These are phyloP conservation scores for Aciculosporium take DNA, from an alignment of 2,329 filamentous ascomycete species.

Conservation along the genomic window DNA sequence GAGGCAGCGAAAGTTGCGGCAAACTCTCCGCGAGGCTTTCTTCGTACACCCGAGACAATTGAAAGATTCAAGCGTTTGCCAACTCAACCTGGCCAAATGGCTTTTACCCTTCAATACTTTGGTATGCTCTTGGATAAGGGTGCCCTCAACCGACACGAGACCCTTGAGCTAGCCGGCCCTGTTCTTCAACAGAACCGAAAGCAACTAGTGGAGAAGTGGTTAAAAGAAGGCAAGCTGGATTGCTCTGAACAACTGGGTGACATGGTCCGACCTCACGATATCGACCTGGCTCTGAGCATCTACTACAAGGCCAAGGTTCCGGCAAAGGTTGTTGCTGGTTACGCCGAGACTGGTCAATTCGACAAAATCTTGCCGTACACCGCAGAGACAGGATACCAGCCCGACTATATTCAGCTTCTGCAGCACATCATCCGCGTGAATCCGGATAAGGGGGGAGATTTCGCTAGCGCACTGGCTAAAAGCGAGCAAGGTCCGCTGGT, in stretches of 20 bases:
- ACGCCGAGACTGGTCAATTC: slow-evolving; percentile 91
- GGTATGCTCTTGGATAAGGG: slow-evolving; percentile 96
- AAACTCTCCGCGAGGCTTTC: slow-evolving; percentile 88
- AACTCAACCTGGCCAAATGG: slow-evolving; percentile 71
- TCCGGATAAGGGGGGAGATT: slow-evolving; percentile 87
- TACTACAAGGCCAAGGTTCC: slow-evolving; percentile 84
- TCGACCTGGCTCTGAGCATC: slow-evolving; percentile 73
- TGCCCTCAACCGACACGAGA: slow-evolving; percentile 81
- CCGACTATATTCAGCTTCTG: slow-evolving; percentile 86
- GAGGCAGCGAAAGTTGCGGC: slow-evolving; percentile 93
- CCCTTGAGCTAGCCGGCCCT: slow-evolving; percentile 80
- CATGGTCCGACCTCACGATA: slow-evolving; percentile 76
- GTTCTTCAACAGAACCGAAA: slow-evolving; percentile 90
- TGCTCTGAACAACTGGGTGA: slow-evolving; percentile 95
- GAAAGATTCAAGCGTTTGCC: slow-evolving; percentile 87
- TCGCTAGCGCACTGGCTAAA: slow-evolving; percentile 83
- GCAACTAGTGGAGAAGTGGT: slow-evolving; percentile 94
- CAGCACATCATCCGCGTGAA: slow-evolving; percentile 87
- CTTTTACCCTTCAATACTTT: slow-evolving; percentile 92
- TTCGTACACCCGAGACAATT: slow-evolving; percentile 88
- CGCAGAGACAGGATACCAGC: slow-evolving; percentile 70
- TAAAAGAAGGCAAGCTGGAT: slow-evolving; percentile 88
- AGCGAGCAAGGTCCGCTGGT: slow-evolving; percentile 76
- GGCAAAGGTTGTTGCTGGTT: slow-evolving; percentile 86
- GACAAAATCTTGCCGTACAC: slow-evolving; percentile 93